Percentiles rank a stretch among this genome's conserved stretches.
These are phyloP conservation scores for Arabis alpina DNA, from an alignment of 345 rosid species.

Conservation along the genomic window DNA sequence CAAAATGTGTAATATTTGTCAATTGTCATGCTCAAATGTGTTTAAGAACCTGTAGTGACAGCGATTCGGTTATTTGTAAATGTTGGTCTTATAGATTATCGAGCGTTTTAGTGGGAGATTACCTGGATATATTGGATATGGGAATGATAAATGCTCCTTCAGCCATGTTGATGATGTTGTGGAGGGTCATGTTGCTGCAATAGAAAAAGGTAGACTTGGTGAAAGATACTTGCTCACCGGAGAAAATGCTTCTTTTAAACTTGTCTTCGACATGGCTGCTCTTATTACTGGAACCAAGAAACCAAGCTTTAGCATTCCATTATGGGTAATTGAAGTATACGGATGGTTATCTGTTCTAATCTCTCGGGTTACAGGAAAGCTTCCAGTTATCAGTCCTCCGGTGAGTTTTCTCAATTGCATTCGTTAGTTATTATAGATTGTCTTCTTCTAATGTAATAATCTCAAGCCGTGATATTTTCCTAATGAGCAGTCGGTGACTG, in stretches of 20 bases:
- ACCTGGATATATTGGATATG: conserved; percentile 83
- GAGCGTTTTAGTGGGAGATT: conserved; percentile 84
- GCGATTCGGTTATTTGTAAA: not conserved
- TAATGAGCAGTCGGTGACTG: conserved; percentile 64
- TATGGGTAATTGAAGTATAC: conserved; percentile 61
- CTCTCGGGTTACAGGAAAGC: conserved; percentile 77
- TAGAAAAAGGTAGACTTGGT: conserved; percentile 69
- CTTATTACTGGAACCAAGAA: conserved; percentile 60
- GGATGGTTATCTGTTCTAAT: conserved; percentile 73
- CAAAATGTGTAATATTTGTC: too few species aligned
- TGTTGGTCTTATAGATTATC: conserved; percentile 57
- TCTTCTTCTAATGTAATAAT: not conserved
- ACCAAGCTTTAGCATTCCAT: conserved; percentile 70
- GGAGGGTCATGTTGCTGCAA: conserved; percentile 76
- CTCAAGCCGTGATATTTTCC: not conserved
- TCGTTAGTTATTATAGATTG: not conserved
- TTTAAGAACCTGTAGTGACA: not conserved
- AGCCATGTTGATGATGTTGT: conserved; percentile 87
- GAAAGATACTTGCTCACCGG: conserved; percentile 89
- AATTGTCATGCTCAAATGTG: not conserved
- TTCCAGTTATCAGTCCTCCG: conserved; percentile 86
- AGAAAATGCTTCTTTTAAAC: conserved; percentile 78
- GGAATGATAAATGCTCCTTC: conserved; percentile 72
- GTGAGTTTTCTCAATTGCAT: conserved; percentile 49
- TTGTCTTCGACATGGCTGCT: conserved; percentile 78